A percentile compares a stretch with the other conserved stretches of the same genome.
phyloP scores from a whole-genome alignment of 805 yeast species.

The Candida arabinofermentans region DNA sequence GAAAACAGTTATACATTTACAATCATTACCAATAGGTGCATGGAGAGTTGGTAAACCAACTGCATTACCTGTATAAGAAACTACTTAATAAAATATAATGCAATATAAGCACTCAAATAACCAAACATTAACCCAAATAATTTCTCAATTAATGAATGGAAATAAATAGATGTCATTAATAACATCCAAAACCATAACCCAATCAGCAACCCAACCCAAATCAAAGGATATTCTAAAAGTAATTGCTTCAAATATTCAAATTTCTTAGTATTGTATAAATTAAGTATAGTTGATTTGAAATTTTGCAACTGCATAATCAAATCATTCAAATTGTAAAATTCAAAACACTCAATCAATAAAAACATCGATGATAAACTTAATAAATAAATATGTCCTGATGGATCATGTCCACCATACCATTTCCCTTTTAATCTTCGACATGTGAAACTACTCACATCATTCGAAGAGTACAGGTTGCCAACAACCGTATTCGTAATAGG shows the following conservation, averaged over 20 bases:
- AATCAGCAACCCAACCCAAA: slow-evolving; percentile 33
- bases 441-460: slow-evolving; percentile 30
- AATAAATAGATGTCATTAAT: slow-evolving; percentile 75
- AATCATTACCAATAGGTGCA: slow-evolving; percentile 64
- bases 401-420: slow-evolving; percentile 91
- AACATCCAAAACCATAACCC: slow-evolving; percentile 83
- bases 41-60: slow-evolving; percentile 57
- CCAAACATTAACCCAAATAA: slow-evolving; percentile 66
- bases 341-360: slow-evolving; percentile 57
- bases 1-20: slow-evolving; percentile 58
- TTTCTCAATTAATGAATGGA: slow-evolving; percentile 79
- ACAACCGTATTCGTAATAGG: too few species aligned
- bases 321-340: slow-evolving; percentile 13
- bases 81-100: slow-evolving; percentile 3
- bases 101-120: slow-evolving; percentile 39
- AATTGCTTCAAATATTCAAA: slow-evolving; percentile 6
- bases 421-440: slow-evolving; percentile 60
- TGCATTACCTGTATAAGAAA: slow-evolving; percentile 6
- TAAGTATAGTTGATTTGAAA: background rate
- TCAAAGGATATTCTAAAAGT: slow-evolving; percentile 20
- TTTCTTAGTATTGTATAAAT: background rate
- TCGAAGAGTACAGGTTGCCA: slow-evolving; percentile 14
- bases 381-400: slow-evolving; percentile 89
- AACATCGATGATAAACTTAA: slow-evolving; percentile 63
- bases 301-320: slow-evolving; percentile 7